A percentile compares a stretch with the other conserved stretches of the same genome.
Evolutionary conservation across 2,329 filamentous ascomycete genomes (phyloP).

Genomic region (Diaporthe sp.): DNA sequence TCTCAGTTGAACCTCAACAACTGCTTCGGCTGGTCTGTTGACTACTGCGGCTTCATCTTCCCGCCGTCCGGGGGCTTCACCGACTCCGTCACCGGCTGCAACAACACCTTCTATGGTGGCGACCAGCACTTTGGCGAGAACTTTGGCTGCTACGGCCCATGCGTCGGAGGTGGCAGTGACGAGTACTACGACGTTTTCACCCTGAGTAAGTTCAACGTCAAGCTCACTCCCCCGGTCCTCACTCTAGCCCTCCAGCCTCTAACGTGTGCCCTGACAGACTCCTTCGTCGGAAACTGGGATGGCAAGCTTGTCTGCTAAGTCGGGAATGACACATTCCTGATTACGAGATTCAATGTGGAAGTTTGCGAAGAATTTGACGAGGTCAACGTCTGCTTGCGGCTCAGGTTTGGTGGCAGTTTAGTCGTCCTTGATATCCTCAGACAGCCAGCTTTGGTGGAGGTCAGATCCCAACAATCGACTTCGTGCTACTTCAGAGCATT

Average conservation of each 20-base stretch:
- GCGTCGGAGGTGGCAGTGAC: background rate
- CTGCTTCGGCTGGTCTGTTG: constrained; percentile 5
- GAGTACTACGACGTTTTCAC: background rate
- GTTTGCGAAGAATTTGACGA: no score
- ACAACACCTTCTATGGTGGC: background rate
- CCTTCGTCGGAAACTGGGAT: background rate
- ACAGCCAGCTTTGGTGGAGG: background rate
- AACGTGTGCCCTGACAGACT: background rate
- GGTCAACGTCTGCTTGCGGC: background rate
- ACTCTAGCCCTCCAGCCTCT: background rate
- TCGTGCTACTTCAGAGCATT: background rate
- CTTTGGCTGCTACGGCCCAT: constrained; percentile 1
- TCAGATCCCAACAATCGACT: background rate
- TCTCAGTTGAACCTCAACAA: constrained; percentile 4
- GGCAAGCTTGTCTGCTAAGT: background rate
- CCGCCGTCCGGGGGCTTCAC: background rate
- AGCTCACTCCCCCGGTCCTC: background rate
- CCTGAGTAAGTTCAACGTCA: background rate
- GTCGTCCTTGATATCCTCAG: background rate
- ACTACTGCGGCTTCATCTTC: background rate
- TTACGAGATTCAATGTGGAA: background rate
- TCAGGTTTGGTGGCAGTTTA: background rate
- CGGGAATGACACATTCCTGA: accelerated
- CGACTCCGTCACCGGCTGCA: background rate
- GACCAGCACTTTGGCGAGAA: background rate